Conservation (phyloP, 2,329 filamentous ascomycete genomes). For the Pyrenophora graminea region DNA sequence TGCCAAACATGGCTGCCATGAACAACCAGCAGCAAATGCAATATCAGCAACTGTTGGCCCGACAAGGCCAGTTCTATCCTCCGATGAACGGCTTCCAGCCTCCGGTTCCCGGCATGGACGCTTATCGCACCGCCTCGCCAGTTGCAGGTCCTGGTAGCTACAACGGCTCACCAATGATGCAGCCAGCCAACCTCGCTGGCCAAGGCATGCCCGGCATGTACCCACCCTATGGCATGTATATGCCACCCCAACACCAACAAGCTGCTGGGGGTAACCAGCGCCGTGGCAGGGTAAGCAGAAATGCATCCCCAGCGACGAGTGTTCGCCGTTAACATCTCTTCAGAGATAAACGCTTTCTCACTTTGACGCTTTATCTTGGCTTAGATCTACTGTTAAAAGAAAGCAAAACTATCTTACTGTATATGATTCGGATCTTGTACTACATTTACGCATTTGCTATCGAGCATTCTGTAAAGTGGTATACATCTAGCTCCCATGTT, state of each 20-base stretch:
- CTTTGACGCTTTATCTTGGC: background rate
- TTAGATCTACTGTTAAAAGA: constrained; percentile 13
- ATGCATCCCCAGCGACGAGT: constrained; percentile 25
- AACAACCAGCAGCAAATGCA: constrained; percentile 57
- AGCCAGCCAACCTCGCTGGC: constrained; percentile 52
- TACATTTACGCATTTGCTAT: constrained; percentile 21
- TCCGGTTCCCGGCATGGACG: constrained; percentile 50
- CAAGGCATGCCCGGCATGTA: constrained; percentile 43
- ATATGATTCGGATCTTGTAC: constrained; percentile 31
- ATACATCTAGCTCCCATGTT: constrained; percentile 11
- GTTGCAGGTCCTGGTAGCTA: constrained; percentile 47
- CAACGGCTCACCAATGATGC: constrained; percentile 52
- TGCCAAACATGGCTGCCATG: constrained; percentile 48
- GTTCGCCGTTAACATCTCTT: constrained; percentile 28
- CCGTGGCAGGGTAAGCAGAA: constrained; percentile 56
- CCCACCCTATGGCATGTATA: constrained; percentile 57
- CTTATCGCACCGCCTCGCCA: constrained; percentile 49
- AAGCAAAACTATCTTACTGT: constrained; percentile 28
- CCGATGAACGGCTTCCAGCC: constrained; percentile 49
- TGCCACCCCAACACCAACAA: constrained; percentile 51
- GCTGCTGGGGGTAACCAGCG: constrained; percentile 56
- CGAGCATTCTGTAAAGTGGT: constrained; percentile 23
- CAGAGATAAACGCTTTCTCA: constrained; percentile 34
- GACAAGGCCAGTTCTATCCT: constrained; percentile 53
- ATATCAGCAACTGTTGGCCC: constrained; percentile 62